A percentile compares a stretch with the other conserved stretches of the same genome.
Conservation (phyloP, 805 yeast species). For the Kodamaea leandrae region DNA sequence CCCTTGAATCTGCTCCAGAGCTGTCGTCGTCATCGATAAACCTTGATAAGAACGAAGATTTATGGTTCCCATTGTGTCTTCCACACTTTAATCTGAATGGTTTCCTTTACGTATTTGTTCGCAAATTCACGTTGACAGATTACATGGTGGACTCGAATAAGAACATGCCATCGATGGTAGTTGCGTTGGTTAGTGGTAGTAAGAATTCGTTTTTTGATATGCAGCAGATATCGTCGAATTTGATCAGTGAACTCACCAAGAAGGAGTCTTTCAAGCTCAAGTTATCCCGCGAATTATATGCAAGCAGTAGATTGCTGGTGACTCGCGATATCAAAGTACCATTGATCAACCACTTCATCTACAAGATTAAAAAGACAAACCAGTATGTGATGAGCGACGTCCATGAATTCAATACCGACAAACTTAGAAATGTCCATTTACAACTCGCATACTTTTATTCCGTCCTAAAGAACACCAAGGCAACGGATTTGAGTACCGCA, state of each 20-base stretch:
- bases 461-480: conserved; percentile 23
- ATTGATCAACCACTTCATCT: conserved; percentile 72
- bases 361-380: conserved; percentile 64
- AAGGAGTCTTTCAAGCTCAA: conserved; percentile 19
- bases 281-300: conserved; percentile 24
- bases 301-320: conserved; percentile 18
- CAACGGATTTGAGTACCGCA: conserved; percentile 21
- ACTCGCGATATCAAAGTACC: conserved; percentile 26
- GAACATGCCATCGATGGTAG: conserved; percentile 16
- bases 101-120: conserved; percentile 77
- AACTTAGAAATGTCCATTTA: conserved; percentile 26
- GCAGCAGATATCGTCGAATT: conserved; percentile 55
- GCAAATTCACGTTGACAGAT: conserved; percentile 27
- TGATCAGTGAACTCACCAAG: conserved; percentile 37
- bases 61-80: conserved; percentile 92
- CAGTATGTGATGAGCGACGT: conserved; percentile 56
- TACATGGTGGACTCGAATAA: conserved; percentile 22
- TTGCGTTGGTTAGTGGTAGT: conserved; percentile 61
- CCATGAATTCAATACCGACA: conserved; percentile 17
- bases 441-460: conserved; percentile 40
- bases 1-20: conserved; percentile 24
- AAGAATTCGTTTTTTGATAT: conserved; percentile 77
- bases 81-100: conserved; percentile 90
- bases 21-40: conserved; percentile 2
- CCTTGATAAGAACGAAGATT: conserved; percentile 53